Base-by-base conservation (phyloP, 805 yeast genomes). In the Kodamaea neixiangensis region DNA sequence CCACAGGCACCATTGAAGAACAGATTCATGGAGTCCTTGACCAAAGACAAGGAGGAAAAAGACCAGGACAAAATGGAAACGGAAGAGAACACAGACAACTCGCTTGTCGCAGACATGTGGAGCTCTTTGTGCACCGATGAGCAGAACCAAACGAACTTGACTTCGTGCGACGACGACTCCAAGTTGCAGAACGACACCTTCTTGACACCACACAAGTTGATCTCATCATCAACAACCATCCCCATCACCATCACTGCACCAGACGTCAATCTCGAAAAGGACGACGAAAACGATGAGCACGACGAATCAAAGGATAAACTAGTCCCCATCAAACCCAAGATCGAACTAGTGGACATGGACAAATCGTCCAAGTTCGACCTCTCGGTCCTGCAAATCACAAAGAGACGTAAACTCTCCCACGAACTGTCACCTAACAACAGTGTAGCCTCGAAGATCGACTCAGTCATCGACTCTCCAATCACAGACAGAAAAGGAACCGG, bases 401-500 rank as follows among this genome's bases (percentile, higher is more conserved):
- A 31, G 22, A 44, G 37, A 31, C 38, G 46, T 13, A 44, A 19
- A 10, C 10, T 44, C 3, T n/a, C 33, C 14, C 18, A 19, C 17
- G 38, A 29, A n/a, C 68, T 59, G 19, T 66, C 77, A 5, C 77
- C 77, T 1, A 68, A 67, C 51, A 61, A 64, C 49, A 60, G 67
- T 3, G 60, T 72, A 22, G 78, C 77, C 14, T 62, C 72, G 4
- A 67, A 65, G 53, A 67, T 71, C 29, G 72, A 66, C 44, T 58
- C 65, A 17, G 56, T 59, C 3, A 56, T 69, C 33, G 66, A 56
- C 5, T 65, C 72, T 9, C 73, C 74, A 1, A 34, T 54, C 10
- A 38, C 52, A 10, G 34, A 46, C 34, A 50, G 57, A 20, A 51
- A 49, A 19, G 39, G 21, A 7, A 17, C 21, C 11, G 34, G 44